Percentiles rank a stretch among this genome's conserved stretches.
Conservation (phyloP, 163 green algal species). For the Chlorella variabilis region DNA sequence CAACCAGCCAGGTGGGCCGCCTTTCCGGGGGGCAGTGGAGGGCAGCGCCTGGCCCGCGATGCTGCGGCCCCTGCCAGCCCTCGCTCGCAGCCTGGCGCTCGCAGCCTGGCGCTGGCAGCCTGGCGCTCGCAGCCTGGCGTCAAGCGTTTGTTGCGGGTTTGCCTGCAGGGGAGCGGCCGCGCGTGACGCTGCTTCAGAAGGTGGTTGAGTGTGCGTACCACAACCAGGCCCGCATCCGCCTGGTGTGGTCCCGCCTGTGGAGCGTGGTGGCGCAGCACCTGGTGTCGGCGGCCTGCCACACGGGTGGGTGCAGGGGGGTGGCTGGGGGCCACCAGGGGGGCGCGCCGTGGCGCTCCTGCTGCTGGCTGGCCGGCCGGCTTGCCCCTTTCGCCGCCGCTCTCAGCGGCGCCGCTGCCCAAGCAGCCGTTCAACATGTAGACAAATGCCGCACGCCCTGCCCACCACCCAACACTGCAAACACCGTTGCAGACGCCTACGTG, state of each 20-base stretch:
- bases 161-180: slow-evolving; percentile 24
- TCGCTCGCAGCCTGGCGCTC: too few species aligned
- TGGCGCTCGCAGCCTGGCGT: too few species aligned
- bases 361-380: too few species aligned
- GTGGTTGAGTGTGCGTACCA: slow-evolving; percentile 72
- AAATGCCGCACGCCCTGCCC: neutral
- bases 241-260: slow-evolving; percentile 96
- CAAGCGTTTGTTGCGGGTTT: neutral
- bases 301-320: slow-evolving; percentile 55
- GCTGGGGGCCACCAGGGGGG: neutral
- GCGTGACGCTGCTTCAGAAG: slow-evolving; percentile 62
- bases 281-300: slow-evolving; percentile 90
- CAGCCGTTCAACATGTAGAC: neutral
- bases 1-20: neutral
- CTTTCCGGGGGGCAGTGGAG: neutral
- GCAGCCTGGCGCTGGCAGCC: too few species aligned
- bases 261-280: slow-evolving; percentile 87
- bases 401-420: neutral
- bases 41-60: neutral
- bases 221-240: slow-evolving; percentile 89
- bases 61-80: too few species aligned
- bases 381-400: too few species aligned
- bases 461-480: neutral
- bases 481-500: slow-evolving; percentile 36
- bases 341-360: neutral